A percentile compares a stretch with the other conserved stretches of the same genome.
Evolutionary conservation across 2,329 filamentous ascomycete species (phyloP).

Genomic region (Xylaria sp.): DNA sequence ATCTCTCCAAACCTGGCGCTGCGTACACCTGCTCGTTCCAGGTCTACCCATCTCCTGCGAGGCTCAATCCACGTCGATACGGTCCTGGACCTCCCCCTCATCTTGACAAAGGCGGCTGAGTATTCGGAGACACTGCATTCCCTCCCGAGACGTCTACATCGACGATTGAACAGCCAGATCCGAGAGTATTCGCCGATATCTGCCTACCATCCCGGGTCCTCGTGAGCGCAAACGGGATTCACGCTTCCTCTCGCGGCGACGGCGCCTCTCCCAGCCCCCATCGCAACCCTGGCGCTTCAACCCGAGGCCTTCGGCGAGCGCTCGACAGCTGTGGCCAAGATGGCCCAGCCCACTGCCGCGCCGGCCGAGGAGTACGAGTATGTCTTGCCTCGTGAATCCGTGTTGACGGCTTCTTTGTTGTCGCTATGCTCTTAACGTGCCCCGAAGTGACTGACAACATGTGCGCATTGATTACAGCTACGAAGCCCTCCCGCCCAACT

Average conservation of each 20-base stretch:
- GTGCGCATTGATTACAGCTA: slow-evolving; percentile 49
- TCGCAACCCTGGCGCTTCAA: slow-evolving; percentile 60
- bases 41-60: neutral
- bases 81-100: neutral
- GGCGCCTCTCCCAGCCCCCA: slow-evolving; percentile 15
- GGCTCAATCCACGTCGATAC: neutral
- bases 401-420: neutral
- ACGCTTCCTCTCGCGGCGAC: slow-evolving; percentile 11
- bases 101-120: neutral
- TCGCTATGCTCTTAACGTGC: too few species aligned
- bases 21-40: neutral
- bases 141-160: too few species aligned
- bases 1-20: neutral
- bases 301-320: slow-evolving; percentile 56
- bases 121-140: neutral
- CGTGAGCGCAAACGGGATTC: neutral
- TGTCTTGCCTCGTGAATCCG: slow-evolving; percentile 30
- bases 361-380: slow-evolving; percentile 63
- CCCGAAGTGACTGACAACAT: slow-evolving; percentile 3
- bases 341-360: slow-evolving; percentile 63
- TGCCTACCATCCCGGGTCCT: neutral
- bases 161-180: neutral
- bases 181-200: neutral
- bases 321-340: slow-evolving; percentile 61
- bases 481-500: slow-evolving; percentile 90